Evolutionary conservation across 2,329 filamentous ascomycete genomes (phyloP), one percentile per base, ranked within the genome.

Genomic region (Phialemoniopsis sp.): DNA sequence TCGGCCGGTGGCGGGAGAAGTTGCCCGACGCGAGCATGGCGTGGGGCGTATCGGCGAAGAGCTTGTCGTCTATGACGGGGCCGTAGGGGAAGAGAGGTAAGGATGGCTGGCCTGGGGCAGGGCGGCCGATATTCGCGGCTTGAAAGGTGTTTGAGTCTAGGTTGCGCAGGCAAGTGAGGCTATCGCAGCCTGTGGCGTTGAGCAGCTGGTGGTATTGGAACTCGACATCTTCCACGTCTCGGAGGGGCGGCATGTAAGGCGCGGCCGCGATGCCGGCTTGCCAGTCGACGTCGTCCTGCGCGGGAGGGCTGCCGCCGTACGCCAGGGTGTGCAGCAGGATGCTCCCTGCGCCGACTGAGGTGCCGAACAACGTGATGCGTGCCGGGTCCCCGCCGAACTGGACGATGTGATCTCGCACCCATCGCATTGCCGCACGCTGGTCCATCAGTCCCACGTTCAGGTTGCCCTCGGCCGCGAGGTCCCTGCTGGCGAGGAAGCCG

Each of bases 281-380:
- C n/a, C 66, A 52, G 78, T 77, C 3, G 76, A 55, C 3, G 59
- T 55, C 21, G 19, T 32, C 7, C 36, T 34, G 18, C 61, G 62
- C 39, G 73, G 55, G 7, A 58, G 56, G 10, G 72, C 74, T 4
- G 67, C 68, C 41, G n/a, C n/a, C n/a, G n/a, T 73, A 74, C 0
- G 75, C 75, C 1, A 66, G 76, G 28, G 87, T 67, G 14, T 85
- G 78, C 16, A 85, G 65, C 17, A 68, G 73, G n/a, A 87, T 69
- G 2, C 79, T 80, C 1, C 69, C 76, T 7, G 72, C 85, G 7
- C 85, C 85, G 4, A 84, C 83, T 38, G 79, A 84, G 45, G 73
- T 78, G n/a, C 85, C 85, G 10, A 77, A 80, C 1, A 87, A 63
- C 1, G 82, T 77, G 12, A 89, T 80, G 48, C 85, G 82, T 1